These are phyloP conservation scores for Pseudogymnoascus sp. DNA, from an alignment of 2,329 filamentous ascomycete genomes.

Conservation along the genomic window DNA sequence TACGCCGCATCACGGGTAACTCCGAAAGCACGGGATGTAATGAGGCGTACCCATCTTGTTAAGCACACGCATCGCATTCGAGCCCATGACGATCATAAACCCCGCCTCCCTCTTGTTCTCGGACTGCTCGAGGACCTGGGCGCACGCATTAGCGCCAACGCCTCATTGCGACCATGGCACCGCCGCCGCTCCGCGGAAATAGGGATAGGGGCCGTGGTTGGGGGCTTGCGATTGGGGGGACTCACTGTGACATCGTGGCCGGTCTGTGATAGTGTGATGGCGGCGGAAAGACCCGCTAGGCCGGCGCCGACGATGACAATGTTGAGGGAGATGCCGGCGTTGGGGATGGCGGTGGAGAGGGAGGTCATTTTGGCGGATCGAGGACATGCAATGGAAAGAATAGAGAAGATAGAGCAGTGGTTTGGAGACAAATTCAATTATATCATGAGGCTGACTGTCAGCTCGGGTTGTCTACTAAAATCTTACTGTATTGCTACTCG, in stretches of 20 bases:
- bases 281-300: constrained; percentile 34
- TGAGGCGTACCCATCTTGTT: not conserved
- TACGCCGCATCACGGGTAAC: not conserved
- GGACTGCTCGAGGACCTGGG: not conserved
- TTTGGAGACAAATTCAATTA: too few species aligned
- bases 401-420: too few species aligned
- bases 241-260: constrained; percentile 30
- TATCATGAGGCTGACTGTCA: not conserved
- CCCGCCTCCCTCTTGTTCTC: not conserved
- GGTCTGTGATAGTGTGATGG: constrained; percentile 6
- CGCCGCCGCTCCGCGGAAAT: not conserved
- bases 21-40: not conserved
- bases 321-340: not conserved
- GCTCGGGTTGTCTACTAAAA: constrained; percentile 4
- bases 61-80: not conserved
- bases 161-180: not conserved
- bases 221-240: not conserved
- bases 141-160: not conserved
- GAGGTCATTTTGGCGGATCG: not conserved
- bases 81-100: constrained; percentile 5
- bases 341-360: not conserved
- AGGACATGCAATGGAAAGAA: too few species aligned
- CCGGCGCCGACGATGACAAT: constrained; percentile 30
- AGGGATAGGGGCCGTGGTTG: not conserved
- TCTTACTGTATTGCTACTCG: not conserved